Conservation (phyloP, 208 protist genomes). For the Leishmania amazonensis region DNA sequence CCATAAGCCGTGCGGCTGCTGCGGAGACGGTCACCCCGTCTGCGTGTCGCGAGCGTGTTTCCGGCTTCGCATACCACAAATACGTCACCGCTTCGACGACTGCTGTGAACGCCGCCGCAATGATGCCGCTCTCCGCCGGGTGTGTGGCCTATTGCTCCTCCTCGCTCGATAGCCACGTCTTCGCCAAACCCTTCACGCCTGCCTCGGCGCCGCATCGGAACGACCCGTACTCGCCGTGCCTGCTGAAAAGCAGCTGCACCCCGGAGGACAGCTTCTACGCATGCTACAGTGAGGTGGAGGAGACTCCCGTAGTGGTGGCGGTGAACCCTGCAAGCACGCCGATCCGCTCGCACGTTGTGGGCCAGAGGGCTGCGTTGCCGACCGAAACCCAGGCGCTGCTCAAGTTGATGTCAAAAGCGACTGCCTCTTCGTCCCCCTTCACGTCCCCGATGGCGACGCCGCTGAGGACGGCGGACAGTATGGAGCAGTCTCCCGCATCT, state of each 20-base stretch:
- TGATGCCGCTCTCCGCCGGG: neutral
- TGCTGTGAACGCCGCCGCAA: neutral
- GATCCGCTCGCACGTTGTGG: neutral
- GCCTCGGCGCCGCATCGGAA: conserved; percentile 27
- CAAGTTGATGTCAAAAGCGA: conserved; percentile 3
- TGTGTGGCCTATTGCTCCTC: conserved; percentile 4
- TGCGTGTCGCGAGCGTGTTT: conserved; percentile 7
- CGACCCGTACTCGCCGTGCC: conserved; percentile 63
- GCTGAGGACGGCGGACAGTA: conserved; percentile 2
- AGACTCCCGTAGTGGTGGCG: neutral
- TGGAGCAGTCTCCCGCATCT: neutral
- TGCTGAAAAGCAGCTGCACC: conserved; percentile 31
- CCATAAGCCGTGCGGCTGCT: neutral
- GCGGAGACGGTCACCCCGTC: neutral
- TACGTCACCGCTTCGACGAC: neutral
- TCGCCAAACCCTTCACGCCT: conserved; percentile 32
- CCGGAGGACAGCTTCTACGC: conserved; percentile 67
- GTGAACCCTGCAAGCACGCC: conserved; percentile 10
- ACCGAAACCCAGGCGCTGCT: conserved; percentile 14
- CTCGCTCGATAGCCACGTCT: conserved; percentile 18
- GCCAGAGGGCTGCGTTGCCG: conserved; percentile 1
- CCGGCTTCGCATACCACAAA: neutral
- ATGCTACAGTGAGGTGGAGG: conserved; percentile 46
- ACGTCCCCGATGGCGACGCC: conserved; percentile 7
- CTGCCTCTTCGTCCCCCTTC: neutral